Base-by-base conservation (phyloP, 2,329 filamentous ascomycete species). In the Botrytis byssoidea region DNA sequence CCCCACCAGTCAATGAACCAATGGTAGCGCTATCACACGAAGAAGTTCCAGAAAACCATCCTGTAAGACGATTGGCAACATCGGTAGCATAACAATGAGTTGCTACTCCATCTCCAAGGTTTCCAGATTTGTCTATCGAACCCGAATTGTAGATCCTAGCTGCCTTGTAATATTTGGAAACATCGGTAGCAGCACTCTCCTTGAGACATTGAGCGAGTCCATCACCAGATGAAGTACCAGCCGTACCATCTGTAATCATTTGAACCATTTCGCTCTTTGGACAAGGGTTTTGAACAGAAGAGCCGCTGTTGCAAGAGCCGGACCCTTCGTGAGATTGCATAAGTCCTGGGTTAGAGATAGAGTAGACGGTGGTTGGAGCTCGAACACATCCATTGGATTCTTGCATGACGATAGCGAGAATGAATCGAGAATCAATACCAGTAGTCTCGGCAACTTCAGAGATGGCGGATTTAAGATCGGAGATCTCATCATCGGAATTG, bases 131-230 rank as follows among this genome's bases (percentile, higher is more conserved):
- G 57, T 77, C 79, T 35, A 84, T 77, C 0, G 79, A 79, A 48
- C 83, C 83, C 0, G 83, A 84, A 77, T 84, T 85, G 78, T 85
- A 85, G 63, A 81, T 78, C 40, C 83, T 78, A 12, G 83, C 82
- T 32, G 81, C 83, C 65, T 80, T 80, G 75, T 81, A 82, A 76
- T 79, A 81, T n/a, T 68, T 77, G 44, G 77, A 77, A 44, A 77
- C 80, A 18, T 79, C 80, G 4, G 71, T 75, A 40, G 74, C 75
- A 29, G 79, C 79, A 37, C 72, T 74, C 76, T 72, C 20, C 10
- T 72, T 61, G 48, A 80, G 66, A 46, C 71, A 72, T 70, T 80
- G 79, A 20, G 75, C 74, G 18, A 80, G 74, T 37, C 79, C 79
- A 60, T 78, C 77, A 8, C 80, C 80, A 6, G 66, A 66, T 29